These are phyloP conservation scores for Xylariaceae sp. DNA, from an alignment of 2,329 filamentous ascomycete genomes.

Conservation along the genomic window DNA sequence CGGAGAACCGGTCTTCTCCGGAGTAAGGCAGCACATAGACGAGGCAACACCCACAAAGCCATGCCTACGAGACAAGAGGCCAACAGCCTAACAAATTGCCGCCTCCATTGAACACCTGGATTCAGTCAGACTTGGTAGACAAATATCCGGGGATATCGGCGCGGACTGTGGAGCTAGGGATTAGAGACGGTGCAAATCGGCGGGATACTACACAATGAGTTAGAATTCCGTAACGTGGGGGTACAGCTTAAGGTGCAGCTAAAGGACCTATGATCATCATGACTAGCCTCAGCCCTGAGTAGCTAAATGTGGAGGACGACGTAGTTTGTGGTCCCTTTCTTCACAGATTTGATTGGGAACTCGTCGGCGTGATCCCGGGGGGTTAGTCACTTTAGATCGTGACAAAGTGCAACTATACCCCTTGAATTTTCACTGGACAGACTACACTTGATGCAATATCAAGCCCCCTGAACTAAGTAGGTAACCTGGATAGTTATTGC, in stretches of 20 bases:
- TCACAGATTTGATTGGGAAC: too few relatives aligned
- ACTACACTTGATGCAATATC: too few relatives aligned
- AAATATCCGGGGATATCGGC: background rate
- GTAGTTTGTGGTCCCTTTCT: slow-evolving; percentile 8
- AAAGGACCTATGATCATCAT: slow-evolving; percentile 10
- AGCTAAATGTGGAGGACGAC: slow-evolving; percentile 16
- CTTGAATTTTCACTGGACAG: too few relatives aligned
- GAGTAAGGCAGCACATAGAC: background rate
- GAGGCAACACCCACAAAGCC: background rate
- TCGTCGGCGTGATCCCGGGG: too few relatives aligned
- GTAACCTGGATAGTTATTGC: too few relatives aligned
- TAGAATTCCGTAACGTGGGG: slow-evolving; percentile 16
- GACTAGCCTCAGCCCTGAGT: slow-evolving; percentile 8
- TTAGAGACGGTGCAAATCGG: slow-evolving; percentile 16
- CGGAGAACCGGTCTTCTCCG: slow-evolving; percentile 3
- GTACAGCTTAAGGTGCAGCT: slow-evolving; percentile 7
- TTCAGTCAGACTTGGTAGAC: background rate
- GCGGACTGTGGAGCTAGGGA: slow-evolving; percentile 16
- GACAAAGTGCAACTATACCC: too few relatives aligned
- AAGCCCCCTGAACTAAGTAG: too few relatives aligned
- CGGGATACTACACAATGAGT: slow-evolving; percentile 14
- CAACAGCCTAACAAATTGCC: background rate
- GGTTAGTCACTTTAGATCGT: too few relatives aligned
- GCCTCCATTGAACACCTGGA: background rate
- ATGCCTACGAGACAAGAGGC: background rate